A percentile compares a stretch with the other conserved stretches of the same genome.
Evolutionary conservation across 495 filamentous ascomycete genomes (phyloP).

Genomic region (Astrothelium subdiscretum): DNA sequence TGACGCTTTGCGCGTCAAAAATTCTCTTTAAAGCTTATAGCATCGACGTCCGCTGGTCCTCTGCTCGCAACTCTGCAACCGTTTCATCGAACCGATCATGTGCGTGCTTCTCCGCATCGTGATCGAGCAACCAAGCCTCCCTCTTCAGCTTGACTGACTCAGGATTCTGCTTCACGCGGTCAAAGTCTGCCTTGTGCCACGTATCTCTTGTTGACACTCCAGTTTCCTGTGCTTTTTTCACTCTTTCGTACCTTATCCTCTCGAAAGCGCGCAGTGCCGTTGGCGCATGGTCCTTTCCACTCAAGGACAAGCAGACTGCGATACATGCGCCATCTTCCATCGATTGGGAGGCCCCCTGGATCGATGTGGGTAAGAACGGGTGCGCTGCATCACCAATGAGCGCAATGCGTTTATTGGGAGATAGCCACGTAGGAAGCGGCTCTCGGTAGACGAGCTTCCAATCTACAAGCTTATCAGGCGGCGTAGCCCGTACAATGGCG

Average conservation of each 20-base stretch:
- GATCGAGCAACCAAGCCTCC: slow-evolving; percentile 25
- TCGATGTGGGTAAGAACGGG: slow-evolving; percentile 27
- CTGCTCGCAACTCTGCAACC: slow-evolving; percentile 1
- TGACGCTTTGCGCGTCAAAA: too few relatives aligned
- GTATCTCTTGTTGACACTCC: slow-evolving; percentile 24
- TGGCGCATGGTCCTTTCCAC: slow-evolving; percentile 12
- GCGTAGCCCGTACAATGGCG: slow-evolving; percentile 23
- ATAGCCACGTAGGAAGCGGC: slow-evolving; percentile 26
- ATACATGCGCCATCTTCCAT: slow-evolving; percentile 28
- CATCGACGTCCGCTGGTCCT: not conserved
- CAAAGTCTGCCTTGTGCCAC: slow-evolving; percentile 30
- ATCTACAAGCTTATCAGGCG: slow-evolving; percentile 25
- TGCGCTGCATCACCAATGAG: slow-evolving; percentile 29
- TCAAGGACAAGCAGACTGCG: slow-evolving; percentile 23
- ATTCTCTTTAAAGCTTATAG: not conserved
- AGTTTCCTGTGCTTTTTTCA: slow-evolving; percentile 22
- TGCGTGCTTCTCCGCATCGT: slow-evolving; percentile 25
- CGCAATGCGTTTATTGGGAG: slow-evolving; percentile 20
- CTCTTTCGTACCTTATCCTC: slow-evolving; percentile 26
- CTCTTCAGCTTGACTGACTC: slow-evolving; percentile 22
- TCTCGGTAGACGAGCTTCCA: slow-evolving; percentile 28
- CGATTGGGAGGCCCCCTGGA: slow-evolving; percentile 27
- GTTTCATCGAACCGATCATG: slow-evolving; percentile 15
- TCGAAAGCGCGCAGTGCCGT: slow-evolving; percentile 20
- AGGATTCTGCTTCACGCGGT: slow-evolving; percentile 23